Base-by-base conservation (phyloP, 1,139 yeast species). In the Insectozyma bohioensis region DNA sequence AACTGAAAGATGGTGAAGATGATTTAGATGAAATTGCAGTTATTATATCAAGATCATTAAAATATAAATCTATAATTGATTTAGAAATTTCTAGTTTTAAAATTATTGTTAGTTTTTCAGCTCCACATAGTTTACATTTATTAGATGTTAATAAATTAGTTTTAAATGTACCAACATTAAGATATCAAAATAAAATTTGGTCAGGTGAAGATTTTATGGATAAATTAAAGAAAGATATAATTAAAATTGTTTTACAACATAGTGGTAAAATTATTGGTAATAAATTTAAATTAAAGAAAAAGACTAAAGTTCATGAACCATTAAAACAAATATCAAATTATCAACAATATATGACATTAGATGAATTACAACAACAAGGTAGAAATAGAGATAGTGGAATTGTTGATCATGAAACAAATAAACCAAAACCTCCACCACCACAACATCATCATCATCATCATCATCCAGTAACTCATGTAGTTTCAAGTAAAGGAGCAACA, bases 211-310 rank as follows among this genome's bases (percentile, higher is more conserved):
- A 88, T 40, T 66, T 87, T 30, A 71, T 82, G 19, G 58, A 75
- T 35, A 72, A 78, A 26, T 52, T 87, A 33, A 76, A 80, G 51
- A 81, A 78, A 46, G 90, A 85, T 49, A 67, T 88, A 19, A 68
- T 85, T 35, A 78, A 75, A 53, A 68, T 80, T 12, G 76, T 88
- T 23, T 59, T 88, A 34, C 75, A 71, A 31, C 95, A 88, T 49
- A 70, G 94, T 1, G 95, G 95, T 5, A 78, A 83, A 43, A 75
- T 90, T 39, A 67, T 88, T 36, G 85, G 87, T 22, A 88, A 87
- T 58, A 86, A 85, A 56, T 69, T 87, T 47, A 70, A 75, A 41
- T 9, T 24, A 8, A 60, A 62, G 5, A 51, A 58, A 37, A 47
- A 56, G 26, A 40, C 37, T 0, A 47, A 49, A 6, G 42, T 48